Base-by-base conservation (phyloP, 2,329 filamentous ascomycete genomes). In the Metarhizium robertsii region DNA sequence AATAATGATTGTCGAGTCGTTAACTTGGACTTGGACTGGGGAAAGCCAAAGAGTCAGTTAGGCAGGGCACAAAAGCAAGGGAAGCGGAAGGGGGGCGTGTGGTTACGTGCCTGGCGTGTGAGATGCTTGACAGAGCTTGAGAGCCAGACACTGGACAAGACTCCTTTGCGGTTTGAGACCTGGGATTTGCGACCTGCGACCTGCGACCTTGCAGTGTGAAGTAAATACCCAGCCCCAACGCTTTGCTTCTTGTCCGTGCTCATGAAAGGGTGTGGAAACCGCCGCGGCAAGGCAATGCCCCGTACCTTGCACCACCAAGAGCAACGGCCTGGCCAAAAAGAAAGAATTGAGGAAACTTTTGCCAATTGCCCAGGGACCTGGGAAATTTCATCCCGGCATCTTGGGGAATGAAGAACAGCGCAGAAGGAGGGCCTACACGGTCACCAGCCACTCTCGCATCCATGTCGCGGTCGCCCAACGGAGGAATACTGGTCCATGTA, bases 311-410 rank as follows among this genome's bases (percentile, higher is more conserved):
- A 34, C 32, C 32, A 30, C 49, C 30, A 34, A 10, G 6, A 3
- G 30, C 25, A 16, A 38, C 25, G 25, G 54, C 46, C 52, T 40
- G 50, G 46, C 43, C 55, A 48, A 55, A 36, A 50, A 55, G 45
- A 52, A 57, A 52, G 36, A 54, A 52, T 32, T 38, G 18, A 50
- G 56, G 43, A 45, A 49, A 54, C 47, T 42, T 51, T 43, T 54
- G 38, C 42, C 52, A n/a, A 53, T 42, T 38, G 54, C 48, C 57
- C 57, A 54, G 53, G 38, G 52, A 48, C 52, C 50, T 55, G 57
- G 53, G 57, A 53, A 57, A 34, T 57, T 60, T 48, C 50, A 38
- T 50, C 49, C 55, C 54, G 50, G 55, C 43, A 57, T 53, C 43
- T 57, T 53, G 52, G 55, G 52, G 25, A 25, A 25, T 25, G 25